Evolutionary conservation across 192 early-diverging fungal species (phyloP), one percentile per base, ranked within the genome.

Genomic region (Irineochytrium annulatum): DNA sequence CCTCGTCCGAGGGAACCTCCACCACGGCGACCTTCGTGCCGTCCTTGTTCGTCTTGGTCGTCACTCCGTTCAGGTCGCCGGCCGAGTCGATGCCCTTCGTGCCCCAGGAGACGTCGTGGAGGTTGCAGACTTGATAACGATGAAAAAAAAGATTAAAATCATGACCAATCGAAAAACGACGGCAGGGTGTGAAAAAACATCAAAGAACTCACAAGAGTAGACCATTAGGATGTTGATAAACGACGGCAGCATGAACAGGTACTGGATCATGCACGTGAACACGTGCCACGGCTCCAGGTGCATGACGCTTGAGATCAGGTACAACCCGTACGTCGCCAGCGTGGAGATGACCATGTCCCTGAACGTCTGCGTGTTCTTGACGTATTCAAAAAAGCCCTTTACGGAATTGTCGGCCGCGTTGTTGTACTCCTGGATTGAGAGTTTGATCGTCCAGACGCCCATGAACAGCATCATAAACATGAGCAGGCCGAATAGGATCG

Each of bases 401-500:
- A 43, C 24, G 14, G 27, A 29, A n/a, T 29, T 8, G 13, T 48
- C 45, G 17, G 32, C 41, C 29, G 30, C 59, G 0, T 49, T 44
- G 30, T 52, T 54, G 41, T 48, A 53, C 20, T 59, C 63, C 6
- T 63, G 26, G 24, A 79, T 61, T 17, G 46, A 30, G 3, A 60
- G 24, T 6, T 67, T 35, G 81, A 87, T 37, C 14, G 66, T 72
- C 65, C 65, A 77, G 34, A 19, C 44, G 28, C 61, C 72, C 58
- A 74, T 52, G 41, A 70, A 78, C 3, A 71, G 33, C 77, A 92
- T 85, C 43, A 85, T 68, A 17, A 73, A 35, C 90, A 92, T 94
- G 53, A 95, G 74, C 35, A 91, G 48, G 6, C 87, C 85, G 72
- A 93, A 97, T 49, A 92, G 76, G 0, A 85, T 63, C 55, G 91